Conservation (phyloP, 2,329 filamentous ascomycete genomes). For the Bipolaris zeicola region DNA sequence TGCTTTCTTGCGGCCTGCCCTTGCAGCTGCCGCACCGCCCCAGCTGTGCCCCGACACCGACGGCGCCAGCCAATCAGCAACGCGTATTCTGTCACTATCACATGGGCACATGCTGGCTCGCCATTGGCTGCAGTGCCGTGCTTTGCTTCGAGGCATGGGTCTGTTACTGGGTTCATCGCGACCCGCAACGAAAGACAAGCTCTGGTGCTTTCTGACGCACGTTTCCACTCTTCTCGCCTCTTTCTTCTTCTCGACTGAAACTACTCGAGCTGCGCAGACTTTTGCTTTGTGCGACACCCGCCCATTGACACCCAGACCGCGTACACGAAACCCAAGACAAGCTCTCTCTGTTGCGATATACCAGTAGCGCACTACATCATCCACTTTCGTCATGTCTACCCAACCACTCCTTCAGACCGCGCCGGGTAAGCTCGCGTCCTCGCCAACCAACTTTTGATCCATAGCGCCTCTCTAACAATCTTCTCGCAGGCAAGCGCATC, state of each 20-base stretch:
- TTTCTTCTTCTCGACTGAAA: background rate
- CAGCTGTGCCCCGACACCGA: background rate
- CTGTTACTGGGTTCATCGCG: conserved; percentile 6
- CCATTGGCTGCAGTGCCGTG: conserved; percentile 8
- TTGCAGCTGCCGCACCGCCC: conserved; percentile 1
- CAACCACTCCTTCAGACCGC: conserved; percentile 95
- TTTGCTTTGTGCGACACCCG: background rate
- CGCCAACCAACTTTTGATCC: background rate
- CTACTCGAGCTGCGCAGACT: conserved; percentile 16
- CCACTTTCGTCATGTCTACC: conserved; percentile 74
- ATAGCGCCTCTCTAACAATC: conserved; percentile 8
- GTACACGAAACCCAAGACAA: conserved; percentile 3
- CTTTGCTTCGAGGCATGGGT: background rate
- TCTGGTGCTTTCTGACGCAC: conserved; percentile 8
- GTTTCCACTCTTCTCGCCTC: background rate
- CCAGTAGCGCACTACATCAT: conserved; percentile 17
- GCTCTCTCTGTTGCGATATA: conserved; percentile 16
- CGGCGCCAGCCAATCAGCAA: background rate
- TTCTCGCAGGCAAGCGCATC: conserved; percentile 84
- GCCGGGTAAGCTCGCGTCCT: conserved; percentile 66
- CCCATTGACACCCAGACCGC: conserved; percentile 16
- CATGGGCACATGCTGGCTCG: conserved; percentile 6
- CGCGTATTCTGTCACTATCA: background rate
- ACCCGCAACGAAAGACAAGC: conserved; percentile 6
- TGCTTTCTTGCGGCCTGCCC: conserved; percentile 8